Percentiles rank a stretch among this genome's conserved stretches.
These are phyloP conservation scores for Dactylellina cionopaga DNA, from an alignment of 2,329 filamentous ascomycete genomes.

Conservation along the genomic window DNA sequence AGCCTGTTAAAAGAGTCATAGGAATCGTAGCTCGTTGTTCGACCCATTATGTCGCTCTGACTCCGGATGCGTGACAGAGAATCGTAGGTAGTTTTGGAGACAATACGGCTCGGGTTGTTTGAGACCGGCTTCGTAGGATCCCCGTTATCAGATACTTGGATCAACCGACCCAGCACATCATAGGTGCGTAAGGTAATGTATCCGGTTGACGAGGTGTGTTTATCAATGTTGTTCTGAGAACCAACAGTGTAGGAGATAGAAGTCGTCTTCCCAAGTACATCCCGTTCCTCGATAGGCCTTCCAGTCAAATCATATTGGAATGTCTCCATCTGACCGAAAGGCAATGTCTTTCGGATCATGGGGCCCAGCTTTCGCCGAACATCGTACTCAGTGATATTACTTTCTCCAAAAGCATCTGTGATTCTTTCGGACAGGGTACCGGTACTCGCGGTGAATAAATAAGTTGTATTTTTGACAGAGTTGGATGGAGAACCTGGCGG, in stretches of 20 bases:
- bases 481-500: neutral
- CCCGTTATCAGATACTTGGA: neutral
- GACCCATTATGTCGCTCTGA: neutral
- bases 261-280: neutral
- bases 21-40: neutral
- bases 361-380: neutral
- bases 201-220: neutral
- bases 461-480: neutral
- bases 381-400: neutral
- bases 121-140: neutral
- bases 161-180: neutral
- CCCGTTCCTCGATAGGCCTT: neutral
- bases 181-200: neutral
- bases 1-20: constrained; percentile 8
- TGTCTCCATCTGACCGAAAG: neutral
- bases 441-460: neutral
- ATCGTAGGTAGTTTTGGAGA: neutral
- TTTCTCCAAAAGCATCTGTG: neutral
- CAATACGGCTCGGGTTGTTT: neutral
- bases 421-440: neutral
- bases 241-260: neutral
- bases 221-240: neutral
- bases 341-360: neutral
- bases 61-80: neutral
- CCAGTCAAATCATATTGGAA: neutral